Conservation (phyloP, 768 basidiomycete species). For the Kondoa malvinella region DNA sequence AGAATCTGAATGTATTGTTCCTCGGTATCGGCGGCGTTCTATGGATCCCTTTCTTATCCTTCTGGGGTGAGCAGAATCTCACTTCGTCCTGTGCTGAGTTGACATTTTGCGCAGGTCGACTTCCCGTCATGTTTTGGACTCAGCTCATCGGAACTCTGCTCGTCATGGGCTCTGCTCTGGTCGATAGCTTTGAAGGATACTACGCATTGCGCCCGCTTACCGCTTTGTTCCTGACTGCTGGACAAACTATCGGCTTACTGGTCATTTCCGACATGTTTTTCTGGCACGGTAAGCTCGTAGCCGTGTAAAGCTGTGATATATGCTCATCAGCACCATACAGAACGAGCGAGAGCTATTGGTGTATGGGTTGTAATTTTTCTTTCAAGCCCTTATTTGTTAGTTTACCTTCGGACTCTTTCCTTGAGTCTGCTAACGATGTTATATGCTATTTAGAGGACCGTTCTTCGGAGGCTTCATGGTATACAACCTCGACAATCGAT, state of each 20-base stretch:
- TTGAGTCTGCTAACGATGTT: too few relatives aligned
- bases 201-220: slow-evolving; percentile 23
- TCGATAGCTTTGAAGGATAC: slow-evolving; percentile 13
- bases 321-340: slow-evolving; percentile 3
- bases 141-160: slow-evolving; percentile 16
- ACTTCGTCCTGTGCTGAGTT: slow-evolving; percentile 14
- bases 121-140: slow-evolving; percentile 24
- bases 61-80: too few relatives aligned
- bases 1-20: too few relatives aligned
- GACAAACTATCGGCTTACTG: slow-evolving; percentile 15
- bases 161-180: slow-evolving; percentile 20
- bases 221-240: slow-evolving; percentile 19
- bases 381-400: neutral
- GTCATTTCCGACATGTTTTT: slow-evolving; percentile 18
- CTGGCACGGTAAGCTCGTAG: too few relatives aligned
- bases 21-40: too few relatives aligned
- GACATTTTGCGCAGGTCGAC: slow-evolving; percentile 19
- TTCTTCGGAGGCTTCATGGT: slow-evolving; percentile 19
- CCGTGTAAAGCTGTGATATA: too few relatives aligned
- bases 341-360: slow-evolving; percentile 19
- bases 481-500: slow-evolving; percentile 10
- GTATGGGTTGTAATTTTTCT: neutral
- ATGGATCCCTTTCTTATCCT: neutral
- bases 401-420: neutral
- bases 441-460: too few relatives aligned